phyloP scores from a whole-genome alignment of 2,329 filamentous ascomycete species.

The Stagonosporopsis vannaccii region DNA sequence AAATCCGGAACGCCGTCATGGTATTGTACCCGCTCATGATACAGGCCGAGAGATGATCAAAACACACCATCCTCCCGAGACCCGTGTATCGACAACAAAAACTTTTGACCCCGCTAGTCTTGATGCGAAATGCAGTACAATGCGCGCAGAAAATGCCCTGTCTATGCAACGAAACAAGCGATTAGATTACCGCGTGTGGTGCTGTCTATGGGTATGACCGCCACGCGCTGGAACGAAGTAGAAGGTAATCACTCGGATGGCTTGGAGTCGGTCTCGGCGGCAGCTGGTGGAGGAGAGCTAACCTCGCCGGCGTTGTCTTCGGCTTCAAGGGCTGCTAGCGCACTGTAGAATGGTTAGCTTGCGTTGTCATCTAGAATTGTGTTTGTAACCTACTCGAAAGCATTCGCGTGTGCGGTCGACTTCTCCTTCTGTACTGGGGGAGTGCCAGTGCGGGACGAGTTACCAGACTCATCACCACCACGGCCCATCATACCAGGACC shows the following conservation, averaged over 20 bases:
- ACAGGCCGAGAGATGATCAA: slow-evolving; percentile 26
- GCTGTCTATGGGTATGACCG: slow-evolving; percentile 47
- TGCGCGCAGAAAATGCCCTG: slow-evolving; percentile 49
- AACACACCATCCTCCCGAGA: slow-evolving; percentile 24
- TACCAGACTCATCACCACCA: slow-evolving; percentile 82
- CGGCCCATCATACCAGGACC: slow-evolving; percentile 70
- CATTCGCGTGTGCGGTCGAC: slow-evolving; percentile 76
- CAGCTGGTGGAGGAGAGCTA: slow-evolving; percentile 72
- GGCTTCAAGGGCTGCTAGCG: slow-evolving; percentile 60
- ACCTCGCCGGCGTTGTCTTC: slow-evolving; percentile 65
- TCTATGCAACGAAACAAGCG: slow-evolving; percentile 52
- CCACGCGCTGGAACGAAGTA: slow-evolving; percentile 43
- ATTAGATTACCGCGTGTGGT: slow-evolving; percentile 50
- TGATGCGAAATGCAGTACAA: slow-evolving; percentile 48
- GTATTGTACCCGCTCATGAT: slow-evolving; percentile 25
- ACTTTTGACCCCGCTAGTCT: slow-evolving; percentile 34
- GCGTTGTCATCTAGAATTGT: not conserved
- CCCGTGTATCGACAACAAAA: slow-evolving; percentile 33
- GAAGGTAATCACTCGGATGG: slow-evolving; percentile 50
- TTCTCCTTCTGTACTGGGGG: slow-evolving; percentile 72
- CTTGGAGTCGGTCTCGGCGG: slow-evolving; percentile 48
- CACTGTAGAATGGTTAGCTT: slow-evolving; percentile 50
- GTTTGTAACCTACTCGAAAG: slow-evolving; percentile 80
- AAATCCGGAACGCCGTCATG: slow-evolving; percentile 41
- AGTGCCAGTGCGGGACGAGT: slow-evolving; percentile 88